Percentiles rank a stretch among this genome's conserved stretches.
These are phyloP conservation scores for Cryptosporidium felis DNA, from an alignment of 169 alveolate genomes.

Conservation along the genomic window DNA sequence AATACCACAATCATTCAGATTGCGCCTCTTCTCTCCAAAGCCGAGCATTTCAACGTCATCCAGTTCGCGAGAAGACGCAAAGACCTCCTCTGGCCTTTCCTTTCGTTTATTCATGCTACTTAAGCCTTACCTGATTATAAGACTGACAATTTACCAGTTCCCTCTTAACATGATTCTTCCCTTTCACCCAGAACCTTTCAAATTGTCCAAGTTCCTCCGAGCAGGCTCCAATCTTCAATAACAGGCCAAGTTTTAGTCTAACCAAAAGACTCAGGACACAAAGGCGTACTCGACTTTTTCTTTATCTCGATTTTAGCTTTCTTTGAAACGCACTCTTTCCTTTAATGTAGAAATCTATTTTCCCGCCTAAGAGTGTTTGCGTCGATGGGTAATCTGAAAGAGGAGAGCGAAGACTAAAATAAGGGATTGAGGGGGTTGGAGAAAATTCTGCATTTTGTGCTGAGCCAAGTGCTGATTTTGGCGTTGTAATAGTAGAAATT, in stretches of 20 bases:
- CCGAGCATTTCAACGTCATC: background rate
- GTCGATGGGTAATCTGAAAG: no score
- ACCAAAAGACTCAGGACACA: no score
- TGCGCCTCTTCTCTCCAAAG: conserved; percentile 38
- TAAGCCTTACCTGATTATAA: background rate
- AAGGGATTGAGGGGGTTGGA: no score
- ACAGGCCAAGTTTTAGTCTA: background rate
- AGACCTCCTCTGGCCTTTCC: conserved; percentile 37
- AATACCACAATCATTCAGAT: conserved; percentile 5
- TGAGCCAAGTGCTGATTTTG: no score
- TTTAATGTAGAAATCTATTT: background rate
- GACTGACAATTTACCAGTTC: background rate
- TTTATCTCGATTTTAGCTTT: background rate
- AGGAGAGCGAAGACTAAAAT: no score
- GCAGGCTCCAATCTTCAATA: background rate
- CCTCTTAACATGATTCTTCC: conserved; percentile 8
- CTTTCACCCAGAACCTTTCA: background rate
- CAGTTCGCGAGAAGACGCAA: background rate
- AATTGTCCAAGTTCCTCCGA: background rate
- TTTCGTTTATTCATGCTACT: conserved; percentile 52
- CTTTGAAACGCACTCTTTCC: conserved; percentile 24
- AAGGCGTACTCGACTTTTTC: background rate
- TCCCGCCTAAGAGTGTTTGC: conserved; percentile 38
- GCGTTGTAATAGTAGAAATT: no score
- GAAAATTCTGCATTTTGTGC: no score